A percentile compares a stretch with the other conserved stretches of the same genome.
Conservation (phyloP, 108 stramenopile genomes). For the Conticribra weissflogii region DNA sequence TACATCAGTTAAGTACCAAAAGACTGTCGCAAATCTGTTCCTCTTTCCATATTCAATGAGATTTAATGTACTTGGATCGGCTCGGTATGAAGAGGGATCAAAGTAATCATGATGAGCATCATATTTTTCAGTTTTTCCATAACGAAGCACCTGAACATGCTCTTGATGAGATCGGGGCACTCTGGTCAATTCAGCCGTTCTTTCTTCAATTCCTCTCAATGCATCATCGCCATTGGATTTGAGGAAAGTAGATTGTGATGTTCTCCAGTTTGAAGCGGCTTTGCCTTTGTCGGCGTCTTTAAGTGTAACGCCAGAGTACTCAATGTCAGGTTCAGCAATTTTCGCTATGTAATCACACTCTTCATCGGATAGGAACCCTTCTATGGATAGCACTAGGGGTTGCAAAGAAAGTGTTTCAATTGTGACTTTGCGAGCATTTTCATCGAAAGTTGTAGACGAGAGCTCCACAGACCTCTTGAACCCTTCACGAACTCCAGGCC, state of each 20-base stretch:
- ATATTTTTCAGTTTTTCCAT: conserved; percentile 71
- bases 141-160: conserved; percentile 72
- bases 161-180: conserved; percentile 76
- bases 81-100: conserved; percentile 54
- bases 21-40: conserved; percentile 90
- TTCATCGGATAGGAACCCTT: conserved; percentile 69
- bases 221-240: conserved; percentile 30
- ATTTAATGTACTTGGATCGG: conserved; percentile 36
- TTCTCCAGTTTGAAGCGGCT: conserved; percentile 87
- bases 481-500: conserved; percentile 75
- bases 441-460: conserved; percentile 10
- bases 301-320: conserved; percentile 72
- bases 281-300: conserved; percentile 88
- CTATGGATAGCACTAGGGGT: conserved; percentile 68
- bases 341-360: conserved; percentile 82
- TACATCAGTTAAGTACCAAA: conserved; percentile 89
- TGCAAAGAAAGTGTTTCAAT: conserved; percentile 60
- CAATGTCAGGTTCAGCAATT: conserved; percentile 64
- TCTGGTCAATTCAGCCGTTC: conserved; percentile 70
- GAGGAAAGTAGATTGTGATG: conserved; percentile 80
- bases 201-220: conserved; percentile 60
- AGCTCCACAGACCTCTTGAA: conserved; percentile 53
- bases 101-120: conserved; percentile 86
- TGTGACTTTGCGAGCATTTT: conserved; percentile 30
- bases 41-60: conserved; percentile 59